phyloP scores from a whole-genome alignment of 306 rosid species.

The Glycyrrhiza uralensis region DNA sequence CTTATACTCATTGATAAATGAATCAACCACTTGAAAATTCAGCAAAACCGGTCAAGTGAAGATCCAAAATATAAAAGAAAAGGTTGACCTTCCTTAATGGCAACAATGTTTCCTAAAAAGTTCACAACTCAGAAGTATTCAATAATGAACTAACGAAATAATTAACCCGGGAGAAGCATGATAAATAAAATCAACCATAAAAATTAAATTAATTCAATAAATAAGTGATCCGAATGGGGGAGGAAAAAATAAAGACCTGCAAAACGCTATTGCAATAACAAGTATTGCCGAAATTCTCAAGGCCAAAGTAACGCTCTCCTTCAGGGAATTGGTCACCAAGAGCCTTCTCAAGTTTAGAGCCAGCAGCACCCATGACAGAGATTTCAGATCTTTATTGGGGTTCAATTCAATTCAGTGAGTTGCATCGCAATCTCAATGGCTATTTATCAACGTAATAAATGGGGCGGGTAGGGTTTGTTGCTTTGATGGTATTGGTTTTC shows the following conservation, averaged over 20 bases:
- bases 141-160: not conserved
- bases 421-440: no score
- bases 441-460: no score
- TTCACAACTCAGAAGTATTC: not conserved
- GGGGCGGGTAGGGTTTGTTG: no score
- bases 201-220: not conserved
- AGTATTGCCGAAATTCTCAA: slow-evolving; percentile 96
- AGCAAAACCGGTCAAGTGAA: not conserved
- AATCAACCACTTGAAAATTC: not conserved
- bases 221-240: not conserved
- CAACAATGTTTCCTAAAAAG: not conserved
- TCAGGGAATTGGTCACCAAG: slow-evolving; percentile 98
- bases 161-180: not conserved
- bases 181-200: not conserved
- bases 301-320: slow-evolving; percentile 97
- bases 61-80: not conserved
- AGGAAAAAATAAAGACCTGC: slow-evolving; percentile 47
- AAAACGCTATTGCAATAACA: slow-evolving; percentile 97
- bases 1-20: not conserved
- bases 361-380: slow-evolving; percentile 82
- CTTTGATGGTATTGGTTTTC: no score
- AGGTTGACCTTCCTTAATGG: not conserved
- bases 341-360: slow-evolving; percentile 97
- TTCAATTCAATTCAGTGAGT: slow-evolving; percentile 44
- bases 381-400: slow-evolving; percentile 51